Percentiles rank a stretch among this genome's conserved stretches.
Conservation (phyloP, 202 grass and related monocot species). For the Elaeis oleifera region DNA sequence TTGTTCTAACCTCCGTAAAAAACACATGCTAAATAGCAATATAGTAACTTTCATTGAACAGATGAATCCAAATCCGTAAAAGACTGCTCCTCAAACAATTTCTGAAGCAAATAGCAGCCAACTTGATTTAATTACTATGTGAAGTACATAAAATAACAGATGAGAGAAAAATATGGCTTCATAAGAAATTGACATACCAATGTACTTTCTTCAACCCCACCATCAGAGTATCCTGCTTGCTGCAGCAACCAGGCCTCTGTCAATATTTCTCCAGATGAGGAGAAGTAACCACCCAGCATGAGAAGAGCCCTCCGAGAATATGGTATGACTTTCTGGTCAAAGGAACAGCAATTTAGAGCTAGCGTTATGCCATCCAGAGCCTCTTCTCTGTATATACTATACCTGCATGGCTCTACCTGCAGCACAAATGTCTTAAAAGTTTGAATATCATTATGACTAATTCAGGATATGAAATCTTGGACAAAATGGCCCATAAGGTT, state of each 20-base stretch:
- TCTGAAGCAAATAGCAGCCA: too few relatives aligned
- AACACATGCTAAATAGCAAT: too few relatives aligned
- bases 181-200: conserved; percentile 6
- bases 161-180: too few relatives aligned
- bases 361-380: conserved; percentile 22
- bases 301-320: conserved; percentile 38
- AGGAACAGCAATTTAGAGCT: conserved; percentile 28
- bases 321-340: conserved; percentile 24
- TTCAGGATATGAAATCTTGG: too few relatives aligned
- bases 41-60: too few relatives aligned
- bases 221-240: conserved; percentile 28
- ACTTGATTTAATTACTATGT: too few relatives aligned
- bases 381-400: conserved; percentile 31
- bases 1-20: too few relatives aligned
- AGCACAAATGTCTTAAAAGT: not conserved
- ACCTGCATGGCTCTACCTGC: conserved; percentile 19
- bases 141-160: too few relatives aligned
- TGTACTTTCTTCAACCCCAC: not conserved
- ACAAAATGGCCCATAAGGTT: too few relatives aligned
- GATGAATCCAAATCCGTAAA: too few relatives aligned
- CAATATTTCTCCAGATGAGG: conserved; percentile 33
- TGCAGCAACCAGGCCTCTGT: conserved; percentile 36
- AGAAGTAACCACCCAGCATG: conserved; percentile 42
- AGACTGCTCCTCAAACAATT: too few relatives aligned
- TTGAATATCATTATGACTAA: not conserved